phyloP scores from a whole-genome alignment of 169 alveolate species.

The Eimeria necatrix region DNA sequence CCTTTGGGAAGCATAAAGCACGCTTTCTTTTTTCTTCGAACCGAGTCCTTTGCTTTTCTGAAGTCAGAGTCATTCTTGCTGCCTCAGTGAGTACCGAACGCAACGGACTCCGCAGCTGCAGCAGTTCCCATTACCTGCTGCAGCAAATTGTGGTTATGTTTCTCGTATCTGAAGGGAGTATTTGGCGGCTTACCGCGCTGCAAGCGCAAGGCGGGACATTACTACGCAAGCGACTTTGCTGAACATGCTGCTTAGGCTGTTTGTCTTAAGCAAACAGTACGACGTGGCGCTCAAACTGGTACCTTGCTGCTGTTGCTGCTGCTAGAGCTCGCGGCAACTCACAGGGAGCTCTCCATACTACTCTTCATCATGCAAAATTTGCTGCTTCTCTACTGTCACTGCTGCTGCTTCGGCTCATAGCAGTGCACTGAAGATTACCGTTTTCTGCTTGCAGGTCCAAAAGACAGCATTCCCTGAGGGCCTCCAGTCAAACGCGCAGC shows the following conservation, averaged over 20 bases:
- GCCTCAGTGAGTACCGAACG: neutral
- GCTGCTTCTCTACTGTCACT: neutral
- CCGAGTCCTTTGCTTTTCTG: too few relatives aligned
- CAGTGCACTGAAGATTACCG: neutral
- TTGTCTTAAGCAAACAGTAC: slow-evolving; percentile 45
- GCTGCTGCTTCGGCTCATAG: slow-evolving; percentile 34
- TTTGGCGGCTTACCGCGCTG: slow-evolving; percentile 76
- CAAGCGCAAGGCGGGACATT: slow-evolving; percentile 67
- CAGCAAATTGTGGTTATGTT: neutral
- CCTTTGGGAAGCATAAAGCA: too few relatives aligned
- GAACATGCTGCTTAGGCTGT: slow-evolving; percentile 78
- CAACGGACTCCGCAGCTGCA: neutral
- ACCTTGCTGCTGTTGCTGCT: slow-evolving; percentile 34
- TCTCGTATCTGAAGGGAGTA: slow-evolving; percentile 38
- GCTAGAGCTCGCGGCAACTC: neutral
- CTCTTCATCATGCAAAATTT: neutral
- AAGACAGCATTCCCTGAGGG: slow-evolving; percentile 92
- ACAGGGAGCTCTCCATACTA: neutral
- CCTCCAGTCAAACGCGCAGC: slow-evolving; percentile 95
- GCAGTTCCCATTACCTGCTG: neutral
- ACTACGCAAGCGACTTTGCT: slow-evolving; percentile 79
- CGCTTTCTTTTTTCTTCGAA: too few relatives aligned
- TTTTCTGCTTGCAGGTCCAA: slow-evolving; percentile 17
- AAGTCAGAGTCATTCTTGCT: neutral
- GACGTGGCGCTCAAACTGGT: slow-evolving; percentile 81